Base-by-base conservation (phyloP, 2,329 filamentous ascomycete species). In the Fusarium marasasianum region DNA sequence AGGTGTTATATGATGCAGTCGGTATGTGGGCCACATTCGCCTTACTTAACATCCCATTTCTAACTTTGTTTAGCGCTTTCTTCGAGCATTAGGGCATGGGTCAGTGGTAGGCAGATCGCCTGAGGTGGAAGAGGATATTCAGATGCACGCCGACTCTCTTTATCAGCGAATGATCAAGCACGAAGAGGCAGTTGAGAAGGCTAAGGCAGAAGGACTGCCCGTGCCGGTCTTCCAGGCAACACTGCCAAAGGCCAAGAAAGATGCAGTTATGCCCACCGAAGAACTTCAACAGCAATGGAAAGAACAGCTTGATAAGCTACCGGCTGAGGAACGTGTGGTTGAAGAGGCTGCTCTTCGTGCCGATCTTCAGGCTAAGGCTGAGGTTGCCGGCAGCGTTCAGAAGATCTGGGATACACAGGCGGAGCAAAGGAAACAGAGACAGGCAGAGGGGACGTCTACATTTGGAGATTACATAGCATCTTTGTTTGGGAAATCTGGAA, bases 91-190 rank as follows among this genome's bases (percentile, higher is more conserved):
- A 24, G 96, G 96, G 9, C 98, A 98, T 81, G 88, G 97, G 40
- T 89, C 90, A 13, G 90, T 90, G 33, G 86, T 90, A 71, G 89
- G 92, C 50, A 89, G 91, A 29, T 85, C 91, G 14, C 84, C 87
- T 1, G 88, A 91, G 37, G 88, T 93, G 58, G 93, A 98, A 77
- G 95, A 98, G 81, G 90, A 92, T 76, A 94, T 99, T 71, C 96
- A 98, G 83, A 94, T 98, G 92, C 95, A 98, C 82, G 96, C 96
- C 67, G 96, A 99, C 84, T 90, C 90, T 72, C 87, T 99, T 45
- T 99, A 95, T 83, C 93, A 96, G 79, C 91, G 93, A 76, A 94
- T 98, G 91, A 83, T 97, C 43, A 88, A 90, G 70, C 94, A 97
- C 80, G 96, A 99, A 83, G 87, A 86, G 26, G 89, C 88, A 72